Evolutionary conservation across 495 filamentous ascomycete species (phyloP).

Genomic region (Penicillium angulare): DNA sequence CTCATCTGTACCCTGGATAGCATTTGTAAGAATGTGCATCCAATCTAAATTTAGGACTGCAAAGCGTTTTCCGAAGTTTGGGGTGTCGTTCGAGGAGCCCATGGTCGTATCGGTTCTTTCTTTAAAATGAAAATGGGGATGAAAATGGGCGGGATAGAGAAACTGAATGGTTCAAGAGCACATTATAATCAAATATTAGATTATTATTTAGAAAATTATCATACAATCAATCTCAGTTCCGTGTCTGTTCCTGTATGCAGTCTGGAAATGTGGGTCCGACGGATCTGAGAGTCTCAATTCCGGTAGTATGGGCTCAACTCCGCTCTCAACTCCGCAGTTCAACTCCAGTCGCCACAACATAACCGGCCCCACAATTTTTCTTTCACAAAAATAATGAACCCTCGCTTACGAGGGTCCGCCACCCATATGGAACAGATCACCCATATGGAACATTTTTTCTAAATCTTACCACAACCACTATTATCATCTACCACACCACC

Average conservation of each 20-base stretch:
- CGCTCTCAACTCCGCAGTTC: too few species aligned
- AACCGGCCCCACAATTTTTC: too few species aligned
- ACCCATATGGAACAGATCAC: too few species aligned
- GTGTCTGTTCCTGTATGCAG: not conserved
- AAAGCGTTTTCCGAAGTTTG: slow-evolving; percentile 35
- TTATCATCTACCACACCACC: too few species aligned
- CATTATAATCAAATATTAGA: not conserved
- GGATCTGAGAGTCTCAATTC: slow-evolving; percentile 1
- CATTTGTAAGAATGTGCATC: slow-evolving; percentile 37
- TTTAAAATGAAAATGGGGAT: not conserved
- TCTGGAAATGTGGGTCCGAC: not conserved
- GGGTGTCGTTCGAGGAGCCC: not conserved
- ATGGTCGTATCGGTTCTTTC: not conserved
- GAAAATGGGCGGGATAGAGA: too few species aligned
- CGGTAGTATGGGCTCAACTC: slow-evolving; percentile 1
- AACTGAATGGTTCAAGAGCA: not conserved
- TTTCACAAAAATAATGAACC: too few species aligned
- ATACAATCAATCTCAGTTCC: not conserved
- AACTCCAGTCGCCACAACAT: not conserved
- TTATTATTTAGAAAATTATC: not conserved
- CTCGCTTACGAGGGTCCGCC: too few species aligned
- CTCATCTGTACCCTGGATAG: slow-evolving; percentile 26
- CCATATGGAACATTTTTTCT: too few species aligned
- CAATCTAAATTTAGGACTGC: slow-evolving; percentile 47
- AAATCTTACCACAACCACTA: too few species aligned